These are phyloP conservation scores for Bacterosira constricta DNA, from an alignment of 108 stramenopile genomes.

Conservation along the genomic window DNA sequence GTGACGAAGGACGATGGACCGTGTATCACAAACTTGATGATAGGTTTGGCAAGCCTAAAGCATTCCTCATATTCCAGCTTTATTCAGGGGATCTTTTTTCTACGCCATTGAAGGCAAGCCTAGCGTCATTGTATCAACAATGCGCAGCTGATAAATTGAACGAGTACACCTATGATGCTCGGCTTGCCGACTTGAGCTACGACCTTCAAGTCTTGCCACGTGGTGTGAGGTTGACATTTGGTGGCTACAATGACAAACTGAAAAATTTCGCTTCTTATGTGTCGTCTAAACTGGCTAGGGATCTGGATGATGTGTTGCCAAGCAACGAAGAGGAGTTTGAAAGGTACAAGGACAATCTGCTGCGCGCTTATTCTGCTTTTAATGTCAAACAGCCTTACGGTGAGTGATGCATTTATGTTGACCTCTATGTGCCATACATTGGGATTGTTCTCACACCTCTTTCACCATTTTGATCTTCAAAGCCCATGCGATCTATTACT, in stretches of 20 bases:
- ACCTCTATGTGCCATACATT: too few species aligned
- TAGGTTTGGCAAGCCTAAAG: constrained; percentile 82
- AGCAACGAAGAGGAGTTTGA: constrained; percentile 77
- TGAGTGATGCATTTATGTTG: too few species aligned
- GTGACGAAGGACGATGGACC: constrained; percentile 75
- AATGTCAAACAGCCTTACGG: constrained; percentile 86
- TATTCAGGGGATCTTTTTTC: constrained; percentile 67
- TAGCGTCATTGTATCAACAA: constrained; percentile 73
- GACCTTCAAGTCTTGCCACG: constrained; percentile 76
- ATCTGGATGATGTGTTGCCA: constrained; percentile 67
- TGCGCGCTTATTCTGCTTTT: constrained; percentile 59
- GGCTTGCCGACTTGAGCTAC: constrained; percentile 78
- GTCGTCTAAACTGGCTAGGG: constrained; percentile 56
- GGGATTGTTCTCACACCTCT: too few species aligned
- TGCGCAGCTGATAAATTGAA: constrained; percentile 64
- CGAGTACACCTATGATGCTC: constrained; percentile 80
- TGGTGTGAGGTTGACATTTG: constrained; percentile 82
- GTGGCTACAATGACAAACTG: constrained; percentile 88
- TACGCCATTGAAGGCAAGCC: constrained; percentile 61
- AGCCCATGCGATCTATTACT: constrained; percentile 72
- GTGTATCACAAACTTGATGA: constrained; percentile 85
- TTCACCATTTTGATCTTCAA: too few species aligned
- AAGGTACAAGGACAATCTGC: constrained; percentile 78
- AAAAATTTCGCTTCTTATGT: constrained; percentile 71
- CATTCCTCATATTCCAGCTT: constrained; percentile 75